Percentiles rank a stretch among this genome's conserved stretches.
These are phyloP conservation scores for Scytalidium sp. DNA, from an alignment of 2,329 filamentous ascomycete species.

Conservation along the genomic window DNA sequence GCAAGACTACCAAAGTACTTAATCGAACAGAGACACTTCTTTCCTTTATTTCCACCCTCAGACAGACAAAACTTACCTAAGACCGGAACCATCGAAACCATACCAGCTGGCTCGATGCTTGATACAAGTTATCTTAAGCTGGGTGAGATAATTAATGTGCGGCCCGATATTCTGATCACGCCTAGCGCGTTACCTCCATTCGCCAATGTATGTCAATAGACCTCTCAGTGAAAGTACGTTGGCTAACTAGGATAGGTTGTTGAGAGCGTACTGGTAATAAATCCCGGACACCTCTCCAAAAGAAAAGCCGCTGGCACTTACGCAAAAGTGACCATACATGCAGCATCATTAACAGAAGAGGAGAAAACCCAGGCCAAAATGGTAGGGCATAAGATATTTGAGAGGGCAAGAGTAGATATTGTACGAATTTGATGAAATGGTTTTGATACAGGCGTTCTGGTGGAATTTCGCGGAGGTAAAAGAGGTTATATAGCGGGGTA, in stretches of 20 bases:
- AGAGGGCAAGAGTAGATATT: constrained; percentile 84
- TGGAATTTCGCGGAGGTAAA: constrained; percentile 2
- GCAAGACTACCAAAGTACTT: constrained; percentile 73
- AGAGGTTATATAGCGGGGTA: constrained; percentile 4
- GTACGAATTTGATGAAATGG: constrained; percentile 59
- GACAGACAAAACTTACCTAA: constrained; percentile 65
- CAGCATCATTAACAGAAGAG: constrained; percentile 56
- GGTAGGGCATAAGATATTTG: constrained; percentile 73
- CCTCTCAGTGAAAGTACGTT: neutral
- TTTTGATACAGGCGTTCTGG: neutral
- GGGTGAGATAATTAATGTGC: constrained; percentile 83
- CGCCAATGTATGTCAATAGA: constrained; percentile 64
- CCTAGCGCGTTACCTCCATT: constrained; percentile 84
- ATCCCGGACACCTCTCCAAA: constrained; percentile 86
- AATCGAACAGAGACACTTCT: constrained; percentile 88
- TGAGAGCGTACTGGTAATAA: constrained; percentile 84
- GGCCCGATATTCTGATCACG: constrained; percentile 79
- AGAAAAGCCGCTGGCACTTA: constrained; percentile 82
- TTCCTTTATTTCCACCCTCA: constrained; percentile 81
- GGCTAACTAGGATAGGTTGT: constrained; percentile 61
- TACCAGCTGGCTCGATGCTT: constrained; percentile 71
- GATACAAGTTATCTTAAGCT: constrained; percentile 84
- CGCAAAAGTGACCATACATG: constrained; percentile 73
- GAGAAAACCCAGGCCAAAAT: constrained; percentile 54
- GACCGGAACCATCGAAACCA: constrained; percentile 55